Evolutionary conservation across 2,329 filamentous ascomycete species (phyloP), one percentile per base, ranked within the genome.

Genomic region (Phaeoacremonium minimum): DNA sequence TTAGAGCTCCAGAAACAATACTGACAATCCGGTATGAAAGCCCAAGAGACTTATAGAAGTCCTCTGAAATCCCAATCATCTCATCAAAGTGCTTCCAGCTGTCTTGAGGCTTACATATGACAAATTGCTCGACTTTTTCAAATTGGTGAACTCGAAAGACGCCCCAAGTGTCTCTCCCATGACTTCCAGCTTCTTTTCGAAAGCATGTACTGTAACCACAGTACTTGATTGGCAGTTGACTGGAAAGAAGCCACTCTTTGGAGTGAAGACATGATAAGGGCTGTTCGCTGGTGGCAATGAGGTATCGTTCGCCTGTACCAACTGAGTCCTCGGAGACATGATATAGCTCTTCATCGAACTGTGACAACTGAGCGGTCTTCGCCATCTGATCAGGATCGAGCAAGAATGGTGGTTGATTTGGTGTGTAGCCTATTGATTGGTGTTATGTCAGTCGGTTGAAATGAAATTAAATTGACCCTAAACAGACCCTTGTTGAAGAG

Each of bases 131-230:
- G 12, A 69, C 47, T 41, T 55, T 54, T 30, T 35, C 91, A 55
- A 97, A 98, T 61, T 98, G 91, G 61, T 98, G 93, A 18, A 97
- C 90, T 46, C 93, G 84, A 77, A 96, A 98, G 44, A 97, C 88
- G 38, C 93, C 93, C 93, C 93, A 98, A 2, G 91, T 91, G 60
- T 98, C 52, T 36, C 51, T 56, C 28, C 57, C 85, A n/a, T n/a
- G n/a, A 15, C 87, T 83, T 36, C 93, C 93, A 28, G 93, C 93
- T 61, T 98, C 93, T 66, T 94, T 90, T 50, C 93, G 79, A 72
- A 95, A 98, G 64, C 90, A 96, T 18, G 91, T 95, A 50, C 83
- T 90, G 70, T 91, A 96, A 7, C 93, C 93, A 30, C 88, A 85
- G 56, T 87, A 87, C 73, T 89, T 95, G 63, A 96, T 87, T 12